Evolutionary conservation across 2,329 filamentous ascomycete genomes (phyloP).

Genomic region (Fusarium redolens): DNA sequence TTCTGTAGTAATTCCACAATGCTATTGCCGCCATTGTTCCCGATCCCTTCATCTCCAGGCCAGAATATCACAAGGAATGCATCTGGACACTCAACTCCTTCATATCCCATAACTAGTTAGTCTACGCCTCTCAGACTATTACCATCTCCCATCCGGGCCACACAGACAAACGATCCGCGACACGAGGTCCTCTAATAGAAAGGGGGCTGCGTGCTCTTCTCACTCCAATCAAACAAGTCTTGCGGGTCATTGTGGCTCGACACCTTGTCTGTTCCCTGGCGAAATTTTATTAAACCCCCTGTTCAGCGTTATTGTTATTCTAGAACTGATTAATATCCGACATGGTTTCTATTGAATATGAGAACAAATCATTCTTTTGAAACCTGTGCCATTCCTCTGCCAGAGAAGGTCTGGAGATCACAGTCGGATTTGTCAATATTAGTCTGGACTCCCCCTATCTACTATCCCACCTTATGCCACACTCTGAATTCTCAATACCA

Average conservation of each 20-base stretch:
- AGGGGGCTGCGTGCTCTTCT: constrained; percentile 28
- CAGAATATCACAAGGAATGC: background rate
- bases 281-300: constrained; percentile 42
- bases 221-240: constrained; percentile 32
- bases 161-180: constrained; percentile 39
- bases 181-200: constrained; percentile 41
- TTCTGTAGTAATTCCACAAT: background rate
- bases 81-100: background rate
- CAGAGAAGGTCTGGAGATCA: background rate
- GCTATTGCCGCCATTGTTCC: background rate
- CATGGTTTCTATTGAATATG: background rate
- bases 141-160: constrained; percentile 17
- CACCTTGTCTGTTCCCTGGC: constrained; percentile 39
- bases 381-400: background rate
- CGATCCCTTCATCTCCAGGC: background rate
- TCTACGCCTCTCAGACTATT: constrained; percentile 13
- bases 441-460: no score
- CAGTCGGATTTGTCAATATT: background rate
- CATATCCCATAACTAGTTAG: background rate
- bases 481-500: background rate
- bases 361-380: background rate
- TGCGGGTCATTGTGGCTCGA: constrained; percentile 44
- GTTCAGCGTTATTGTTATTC: constrained; percentile 10
- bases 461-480: background rate
- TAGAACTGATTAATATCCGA: constrained; percentile 12